These are phyloP conservation scores for Vigna radiata DNA, from an alignment of 306 rosid genomes.

Conservation along the genomic window DNA sequence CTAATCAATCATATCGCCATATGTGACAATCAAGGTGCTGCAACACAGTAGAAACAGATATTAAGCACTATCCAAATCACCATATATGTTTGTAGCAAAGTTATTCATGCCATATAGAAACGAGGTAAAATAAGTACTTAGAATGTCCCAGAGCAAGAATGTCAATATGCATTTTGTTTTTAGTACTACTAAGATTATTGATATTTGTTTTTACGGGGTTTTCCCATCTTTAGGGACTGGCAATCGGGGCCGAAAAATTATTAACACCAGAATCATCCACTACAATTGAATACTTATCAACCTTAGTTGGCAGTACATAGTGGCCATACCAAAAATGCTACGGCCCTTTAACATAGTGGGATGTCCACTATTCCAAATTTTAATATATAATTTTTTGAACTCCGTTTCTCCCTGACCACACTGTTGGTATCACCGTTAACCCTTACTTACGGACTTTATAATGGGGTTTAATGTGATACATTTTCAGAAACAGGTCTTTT, in stretches of 20 bases:
- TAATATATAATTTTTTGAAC: background rate
- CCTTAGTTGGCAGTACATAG: background rate
- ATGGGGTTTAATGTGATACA: no score
- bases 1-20: constrained; percentile 14
- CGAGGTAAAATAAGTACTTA: background rate
- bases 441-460: no score
- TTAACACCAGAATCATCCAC: constrained; percentile 3
- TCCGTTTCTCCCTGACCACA: no score
- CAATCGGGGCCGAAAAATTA: background rate
- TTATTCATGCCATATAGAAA: background rate
- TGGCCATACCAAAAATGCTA: background rate
- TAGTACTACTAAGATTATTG: background rate
- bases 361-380: background rate
- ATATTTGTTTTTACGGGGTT: background rate
- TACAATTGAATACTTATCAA: background rate
- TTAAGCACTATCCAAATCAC: constrained; percentile 18
- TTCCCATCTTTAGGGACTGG: background rate
- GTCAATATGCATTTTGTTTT: background rate
- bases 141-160: background rate
- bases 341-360: background rate
- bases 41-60: constrained; percentile 26
- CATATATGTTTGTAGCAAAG: constrained; percentile 7
- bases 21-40: constrained; percentile 48
- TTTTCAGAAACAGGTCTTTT: no score
- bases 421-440: no score